phyloP scores from a whole-genome alignment of 2,329 filamentous ascomycete species.

The Colletotrichum filicis region DNA sequence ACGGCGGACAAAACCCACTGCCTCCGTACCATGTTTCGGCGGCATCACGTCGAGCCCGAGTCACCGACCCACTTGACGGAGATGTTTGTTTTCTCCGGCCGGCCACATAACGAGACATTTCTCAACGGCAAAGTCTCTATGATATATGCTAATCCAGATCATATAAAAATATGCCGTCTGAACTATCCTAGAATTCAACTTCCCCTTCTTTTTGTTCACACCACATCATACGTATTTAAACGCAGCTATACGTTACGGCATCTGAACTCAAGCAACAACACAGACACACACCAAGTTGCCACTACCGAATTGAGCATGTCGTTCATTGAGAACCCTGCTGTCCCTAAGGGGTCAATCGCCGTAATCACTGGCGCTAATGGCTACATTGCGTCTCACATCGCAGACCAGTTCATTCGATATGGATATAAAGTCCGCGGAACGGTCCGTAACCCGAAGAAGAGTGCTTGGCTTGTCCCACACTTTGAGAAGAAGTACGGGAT shows the following conservation, averaged over 20 bases:
- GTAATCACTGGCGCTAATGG: slow-evolving; percentile 56
- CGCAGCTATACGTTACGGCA: not conserved
- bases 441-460: slow-evolving; percentile 48
- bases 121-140: not conserved
- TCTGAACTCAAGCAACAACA: not conserved
- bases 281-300: not conserved
- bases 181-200: too few relatives aligned
- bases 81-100: not conserved
- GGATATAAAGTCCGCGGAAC: slow-evolving; percentile 59
- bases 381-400: slow-evolving; percentile 52
- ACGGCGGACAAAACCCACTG: slow-evolving; percentile 13
- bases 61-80: slow-evolving; percentile 21
- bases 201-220: not conserved
- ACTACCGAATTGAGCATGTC: not conserved
- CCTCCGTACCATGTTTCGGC: slow-evolving; percentile 9
- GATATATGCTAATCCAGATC: not conserved
- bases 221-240: too few relatives aligned
- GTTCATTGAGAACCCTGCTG: slow-evolving; percentile 26
- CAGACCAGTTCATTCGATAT: slow-evolving; percentile 47
- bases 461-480: slow-evolving; percentile 42
- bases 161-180: too few relatives aligned
- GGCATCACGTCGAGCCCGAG: slow-evolving; percentile 21
- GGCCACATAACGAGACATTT: not conserved
- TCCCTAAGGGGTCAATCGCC: slow-evolving; percentile 45
- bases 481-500: slow-evolving; percentile 46